These are phyloP conservation scores for Rhodotorula sp. DNA, from an alignment of 1,284 basidiomycete genomes.

Conservation along the genomic window DNA sequence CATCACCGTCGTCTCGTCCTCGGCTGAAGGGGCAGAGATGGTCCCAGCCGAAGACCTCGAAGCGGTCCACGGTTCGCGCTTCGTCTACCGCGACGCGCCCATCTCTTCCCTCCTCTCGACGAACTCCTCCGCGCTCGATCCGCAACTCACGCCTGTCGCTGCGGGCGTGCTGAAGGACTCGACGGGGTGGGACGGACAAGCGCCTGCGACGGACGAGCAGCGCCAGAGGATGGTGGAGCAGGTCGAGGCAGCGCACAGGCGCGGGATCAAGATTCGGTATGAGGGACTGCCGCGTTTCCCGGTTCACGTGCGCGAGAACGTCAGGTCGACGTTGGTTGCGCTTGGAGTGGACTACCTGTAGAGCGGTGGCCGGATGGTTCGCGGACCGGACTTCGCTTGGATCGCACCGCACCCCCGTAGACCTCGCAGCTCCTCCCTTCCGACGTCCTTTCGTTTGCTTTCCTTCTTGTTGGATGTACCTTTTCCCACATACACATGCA, in stretches of 20 bases:
- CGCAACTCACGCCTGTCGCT: constrained; percentile 17
- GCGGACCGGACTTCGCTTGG: too few relatives aligned
- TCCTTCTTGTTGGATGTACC: constrained; percentile 5
- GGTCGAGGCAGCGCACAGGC: constrained; percentile 12
- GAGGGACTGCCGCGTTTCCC: constrained; percentile 20
- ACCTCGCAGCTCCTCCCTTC: too few relatives aligned
- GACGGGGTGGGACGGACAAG: constrained; percentile 24
- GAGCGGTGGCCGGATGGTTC: neutral
- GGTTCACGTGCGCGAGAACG: constrained; percentile 7
- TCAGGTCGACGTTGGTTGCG: neutral
- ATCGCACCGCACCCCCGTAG: neutral
- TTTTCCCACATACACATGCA: neutral
- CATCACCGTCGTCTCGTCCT: constrained; percentile 23
- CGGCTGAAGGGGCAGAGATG: constrained; percentile 13
- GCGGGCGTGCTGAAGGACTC: constrained; percentile 6
- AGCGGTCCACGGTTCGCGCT: constrained; percentile 7
- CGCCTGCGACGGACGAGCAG: neutral
- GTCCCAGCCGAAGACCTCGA: constrained; percentile 20
- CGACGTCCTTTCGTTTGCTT: neutral
- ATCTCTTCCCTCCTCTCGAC: neutral
- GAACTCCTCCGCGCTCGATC: neutral
- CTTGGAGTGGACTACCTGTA: constrained; percentile 20
- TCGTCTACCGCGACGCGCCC: constrained; percentile 23
- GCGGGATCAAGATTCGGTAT: constrained; percentile 13
- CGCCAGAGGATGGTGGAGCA: constrained; percentile 5